Evolutionary conservation across 2,329 filamentous ascomycete species (phyloP), one percentile per base, ranked within the genome.

Genomic region (Aspergillus sp.): DNA sequence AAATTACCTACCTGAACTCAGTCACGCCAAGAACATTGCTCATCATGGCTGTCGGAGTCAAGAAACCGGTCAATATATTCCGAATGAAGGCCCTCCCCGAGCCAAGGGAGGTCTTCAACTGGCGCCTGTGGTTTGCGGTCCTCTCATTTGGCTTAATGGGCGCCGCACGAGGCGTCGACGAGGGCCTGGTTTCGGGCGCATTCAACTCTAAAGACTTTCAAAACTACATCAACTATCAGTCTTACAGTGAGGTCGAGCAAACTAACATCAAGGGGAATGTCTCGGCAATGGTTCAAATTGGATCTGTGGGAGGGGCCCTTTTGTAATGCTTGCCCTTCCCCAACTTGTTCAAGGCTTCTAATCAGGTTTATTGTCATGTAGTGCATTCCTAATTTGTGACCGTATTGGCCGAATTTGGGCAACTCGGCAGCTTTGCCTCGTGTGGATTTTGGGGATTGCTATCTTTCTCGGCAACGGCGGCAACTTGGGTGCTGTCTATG

Each of bases 251-350:
- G 0, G 76, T 80, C 4, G 80, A 83, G 47, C 78, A 83, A 67
- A 86, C 88, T 59, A 86, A 89, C 70, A 86, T 88, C 75, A 86
- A 89, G 74, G 86, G 83, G 64, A 93, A 93, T 72, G 88, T 93
- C 55, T 88, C 89, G 2, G 84, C 88, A 48, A 93, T 93, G 89
- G 89, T 93, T 0, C 89, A 92, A 73, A 85, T 92, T 66, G 89
- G 89, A 20, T 89, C 84, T 22, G 88, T 93, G 30, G 85, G 79
- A 4, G 89, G 89, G 42, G 87, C 89, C 30, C 78, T 90, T 34
- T 80, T 88, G 78, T 80, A 68, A 61, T 76, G 68, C 24, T 4
- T 34, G n/a, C 17, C 15, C 22, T 5, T 13, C 4, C 12, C 11
- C n/a, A 17, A 24, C 22, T 24, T 24, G 22, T 24, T 20, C 3